Evolutionary conservation across 805 yeast genomes (phyloP), one percentile per base, ranked within the genome.

Genomic region (Geotrichum ghanense): DNA sequence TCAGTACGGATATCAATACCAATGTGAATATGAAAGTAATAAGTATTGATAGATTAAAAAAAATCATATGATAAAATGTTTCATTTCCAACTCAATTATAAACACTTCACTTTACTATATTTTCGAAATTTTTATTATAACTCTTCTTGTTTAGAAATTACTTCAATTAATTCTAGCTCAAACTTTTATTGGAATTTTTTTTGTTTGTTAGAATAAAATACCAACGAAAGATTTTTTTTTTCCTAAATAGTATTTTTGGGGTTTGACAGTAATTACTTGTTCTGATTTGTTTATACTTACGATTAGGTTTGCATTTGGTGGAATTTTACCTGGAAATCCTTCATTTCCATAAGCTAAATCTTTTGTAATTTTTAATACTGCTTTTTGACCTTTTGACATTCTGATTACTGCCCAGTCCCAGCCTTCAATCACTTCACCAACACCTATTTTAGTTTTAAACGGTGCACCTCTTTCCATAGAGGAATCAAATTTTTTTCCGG

Each of bases 361-460:
- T 55, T 95, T 95, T 59, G 96, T 94, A 59, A 90, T 87, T 58
- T 94, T 87, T 63, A 90, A 74, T 63, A 82, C 75, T 44, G 97
- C 95, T 73, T 83, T 84, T 70, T 92, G 87, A 60, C 97, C 97
- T 45, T 88, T 76, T 45, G 95, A 83, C 64, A 90, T 74, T 69
- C 87, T 79, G 48, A 97, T 95, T 64, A 88, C 86, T 51, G 89
- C 95, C 61, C 78, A 83, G 62, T 89, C 97, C 97, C 97, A 90
- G 56, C 97, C 97, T 63, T 79, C 78, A 70, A 90, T 90, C 56
- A 90, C 97, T 71, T 83, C 94, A 54, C 97, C 96, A 55, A 85
- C 94, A 67, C 97, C 97, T 63, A 90, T 86, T 68, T 73, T 70
- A 67, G 95, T 83, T 67, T 86, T 90, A 81, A 90, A 90, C 55